These are phyloP conservation scores for Populus hybrid DNA, from an alignment of 441 rosid genomes.

Conservation along the genomic window DNA sequence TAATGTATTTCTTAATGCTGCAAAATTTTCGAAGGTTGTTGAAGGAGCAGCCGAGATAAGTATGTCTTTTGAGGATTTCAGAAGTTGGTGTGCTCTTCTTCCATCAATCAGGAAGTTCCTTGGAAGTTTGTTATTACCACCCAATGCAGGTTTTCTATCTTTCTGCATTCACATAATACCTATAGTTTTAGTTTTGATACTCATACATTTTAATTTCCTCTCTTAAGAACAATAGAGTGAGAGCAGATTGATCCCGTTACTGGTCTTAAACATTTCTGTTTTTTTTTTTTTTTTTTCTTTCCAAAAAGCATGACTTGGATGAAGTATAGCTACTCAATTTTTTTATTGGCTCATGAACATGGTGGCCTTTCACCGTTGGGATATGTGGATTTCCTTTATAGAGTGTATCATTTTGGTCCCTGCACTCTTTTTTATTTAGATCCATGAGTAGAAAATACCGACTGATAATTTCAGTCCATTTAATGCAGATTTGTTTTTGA, in stretches of 20 bases:
- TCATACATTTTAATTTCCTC: not conserved
- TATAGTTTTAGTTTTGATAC: not conserved
- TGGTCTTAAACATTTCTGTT: not conserved
- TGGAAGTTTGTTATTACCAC: conserved; percentile 67
- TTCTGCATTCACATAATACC: conserved; percentile 8
- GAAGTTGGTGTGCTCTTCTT: conserved; percentile 59
- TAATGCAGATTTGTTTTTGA: not conserved
- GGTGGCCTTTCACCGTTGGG: not conserved
- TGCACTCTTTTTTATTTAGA: not conserved
- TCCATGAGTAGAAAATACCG: not conserved
- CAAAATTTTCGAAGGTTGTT: conserved; percentile 48
- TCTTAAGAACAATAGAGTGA: not conserved
- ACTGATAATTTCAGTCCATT: not conserved
- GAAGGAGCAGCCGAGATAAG: conserved; percentile 38
- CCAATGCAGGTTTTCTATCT: conserved; percentile 51
- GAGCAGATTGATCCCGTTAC: not conserved
- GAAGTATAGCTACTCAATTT: not conserved
- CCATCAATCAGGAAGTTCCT: conserved; percentile 80
- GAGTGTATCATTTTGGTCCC: not conserved
- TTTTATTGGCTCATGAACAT: not conserved
- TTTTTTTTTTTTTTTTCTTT: not conserved
- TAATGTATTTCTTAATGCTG: conserved; percentile 50
- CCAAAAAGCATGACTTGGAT: not conserved
- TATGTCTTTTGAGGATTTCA: conserved; percentile 77
- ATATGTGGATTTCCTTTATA: not conserved